Evolutionary conservation across 2,329 filamentous ascomycete genomes (phyloP).

Genomic region (Knoxdaviesia capensis): DNA sequence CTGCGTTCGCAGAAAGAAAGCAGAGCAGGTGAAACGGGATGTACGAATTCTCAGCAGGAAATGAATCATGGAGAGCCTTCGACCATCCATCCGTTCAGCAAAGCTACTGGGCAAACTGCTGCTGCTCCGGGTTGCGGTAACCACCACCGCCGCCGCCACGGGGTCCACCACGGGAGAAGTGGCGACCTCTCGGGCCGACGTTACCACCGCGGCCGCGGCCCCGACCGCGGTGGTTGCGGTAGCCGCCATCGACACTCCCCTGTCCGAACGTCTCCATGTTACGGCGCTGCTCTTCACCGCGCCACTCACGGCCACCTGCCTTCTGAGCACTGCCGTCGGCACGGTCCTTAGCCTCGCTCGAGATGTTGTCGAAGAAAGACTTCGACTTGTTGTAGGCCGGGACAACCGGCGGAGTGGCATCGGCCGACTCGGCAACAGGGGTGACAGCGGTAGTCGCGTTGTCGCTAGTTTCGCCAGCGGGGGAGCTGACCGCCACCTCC

Average conservation of each 20-base stretch:
- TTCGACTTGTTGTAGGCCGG: conserved; percentile 65
- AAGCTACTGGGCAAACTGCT: too few species aligned
- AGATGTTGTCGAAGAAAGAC: conserved; percentile 98
- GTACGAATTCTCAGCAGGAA: too few species aligned
- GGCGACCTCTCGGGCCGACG: too few species aligned
- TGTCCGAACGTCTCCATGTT: conserved; percentile 98
- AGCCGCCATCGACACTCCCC: conserved; percentile 73
- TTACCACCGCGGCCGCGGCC: conserved; percentile 49
- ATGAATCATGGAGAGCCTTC: too few species aligned
- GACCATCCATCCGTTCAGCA: too few species aligned
- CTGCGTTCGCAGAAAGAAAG: too few species aligned
- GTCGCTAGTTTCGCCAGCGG: conserved; percentile 12
- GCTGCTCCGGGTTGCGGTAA: conserved; percentile 3
- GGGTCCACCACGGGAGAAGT: conserved; percentile 19
- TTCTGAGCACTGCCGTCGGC: conserved; percentile 49
- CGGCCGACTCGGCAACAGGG: conserved; percentile 18
- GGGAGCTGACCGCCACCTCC: conserved; percentile 39
- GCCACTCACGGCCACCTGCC: conserved; percentile 69
- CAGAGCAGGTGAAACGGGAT: too few species aligned
- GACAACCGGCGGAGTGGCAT: conserved; percentile 22
- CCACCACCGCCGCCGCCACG: conserved; percentile 18
- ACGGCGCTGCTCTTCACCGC: conserved; percentile 79
- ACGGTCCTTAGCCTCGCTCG: conserved; percentile 78
- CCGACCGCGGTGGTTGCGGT: conserved; percentile 55
- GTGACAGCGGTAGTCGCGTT: background rate